Evolutionary conservation across 805 yeast genomes (phyloP).

Genomic region (Wickerhamiella kazuoi): DNA sequence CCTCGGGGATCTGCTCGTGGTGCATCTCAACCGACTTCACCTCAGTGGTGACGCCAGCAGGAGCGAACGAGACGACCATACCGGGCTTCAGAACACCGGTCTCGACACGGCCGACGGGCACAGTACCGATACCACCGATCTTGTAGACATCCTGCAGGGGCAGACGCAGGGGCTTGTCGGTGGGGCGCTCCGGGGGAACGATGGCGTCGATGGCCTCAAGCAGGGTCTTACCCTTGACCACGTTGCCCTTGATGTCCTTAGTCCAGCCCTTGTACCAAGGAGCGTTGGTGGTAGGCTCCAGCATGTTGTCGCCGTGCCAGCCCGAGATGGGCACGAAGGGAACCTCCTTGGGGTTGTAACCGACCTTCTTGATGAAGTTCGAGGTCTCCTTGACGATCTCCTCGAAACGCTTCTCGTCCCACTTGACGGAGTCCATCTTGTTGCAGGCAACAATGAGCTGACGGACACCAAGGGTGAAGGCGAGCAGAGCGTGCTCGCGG

Average conservation of each 20-base stretch:
- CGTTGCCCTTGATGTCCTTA: slow-evolving; percentile 59
- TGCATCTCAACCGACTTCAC: slow-evolving; percentile 83
- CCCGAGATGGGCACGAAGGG: slow-evolving; percentile 86
- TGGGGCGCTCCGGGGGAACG: slow-evolving; percentile 66
- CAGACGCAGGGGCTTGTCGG: slow-evolving; percentile 75
- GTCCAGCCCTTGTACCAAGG: slow-evolving; percentile 82
- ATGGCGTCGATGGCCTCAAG: slow-evolving; percentile 72
- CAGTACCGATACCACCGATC: slow-evolving; percentile 85
- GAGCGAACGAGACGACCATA: slow-evolving; percentile 78
- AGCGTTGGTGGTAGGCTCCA: slow-evolving; percentile 65
- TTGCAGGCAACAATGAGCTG: slow-evolving; percentile 80
- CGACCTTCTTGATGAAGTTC: slow-evolving; percentile 99
- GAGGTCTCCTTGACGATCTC: slow-evolving; percentile 99
- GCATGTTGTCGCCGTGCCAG: slow-evolving; percentile 89
- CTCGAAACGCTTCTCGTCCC: slow-evolving; percentile 67
- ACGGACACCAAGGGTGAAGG: slow-evolving; percentile 75
- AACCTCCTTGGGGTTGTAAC: slow-evolving; percentile 98
- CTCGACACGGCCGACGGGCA: slow-evolving; percentile 89
- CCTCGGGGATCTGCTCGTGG: slow-evolving; percentile 63
- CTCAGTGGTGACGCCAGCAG: slow-evolving; percentile 79
- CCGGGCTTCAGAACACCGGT: slow-evolving; percentile 86
- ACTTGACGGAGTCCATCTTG: slow-evolving; percentile 89
- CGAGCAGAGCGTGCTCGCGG: slow-evolving; percentile 85
- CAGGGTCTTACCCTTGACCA: slow-evolving; percentile 60
- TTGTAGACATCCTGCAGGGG: slow-evolving; percentile 85